Base-by-base conservation (phyloP, 495 filamentous ascomycete species). In the Xylaria flabelliformis region DNA sequence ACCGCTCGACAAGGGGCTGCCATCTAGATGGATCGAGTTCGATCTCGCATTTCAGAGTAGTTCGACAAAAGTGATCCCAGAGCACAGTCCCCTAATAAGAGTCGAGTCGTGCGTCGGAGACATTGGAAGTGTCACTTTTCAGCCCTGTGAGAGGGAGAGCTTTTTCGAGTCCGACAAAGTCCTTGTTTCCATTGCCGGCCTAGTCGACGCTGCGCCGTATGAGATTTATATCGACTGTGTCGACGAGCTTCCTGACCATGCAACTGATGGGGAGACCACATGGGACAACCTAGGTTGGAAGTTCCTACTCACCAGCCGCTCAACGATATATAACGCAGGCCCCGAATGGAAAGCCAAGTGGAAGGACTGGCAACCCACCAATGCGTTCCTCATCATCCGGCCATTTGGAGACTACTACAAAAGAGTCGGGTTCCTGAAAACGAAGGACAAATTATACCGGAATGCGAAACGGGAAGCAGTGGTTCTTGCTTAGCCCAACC, bases 381-480 rank as follows among this genome's bases (percentile, higher is more conserved):
- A 61, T 19, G 32, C 39, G 19, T 39, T 39, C 19, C 58, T 61
- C 34, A 9, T 61, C 32, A 39, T 61, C 32, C 12, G 58, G 7
- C 58, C 58, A 4, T 61, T 19, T 24, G 58, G 58, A 8, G 17
- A 34, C 32, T 21, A 3, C n/a, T 61, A 34, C 32, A 61, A 61
- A 34, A 39, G 58, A 12, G 58, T 61, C 58, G 58, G 58, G 58
- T 7, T 61, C n/a, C 58, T 61, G 58, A 61, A 61, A 61, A 61
- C 58, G 58, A 61, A 61, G 58, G 58, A 61, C 58, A 61, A 8
- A 21, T 12, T 61, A 26, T 61, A 61, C 19, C 58, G 21, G 17
- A 39, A 39, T 61, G 34, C 34, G 58, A 61, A 39, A 21, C 58
- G 19, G 32, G 32, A 61, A 7, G 17, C 8, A 2, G n/a, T 61